Percentiles rank a stretch among this genome's conserved stretches.
Conservation (phyloP, 2,329 filamentous ascomycete species). For the Fusarium acutatum region DNA sequence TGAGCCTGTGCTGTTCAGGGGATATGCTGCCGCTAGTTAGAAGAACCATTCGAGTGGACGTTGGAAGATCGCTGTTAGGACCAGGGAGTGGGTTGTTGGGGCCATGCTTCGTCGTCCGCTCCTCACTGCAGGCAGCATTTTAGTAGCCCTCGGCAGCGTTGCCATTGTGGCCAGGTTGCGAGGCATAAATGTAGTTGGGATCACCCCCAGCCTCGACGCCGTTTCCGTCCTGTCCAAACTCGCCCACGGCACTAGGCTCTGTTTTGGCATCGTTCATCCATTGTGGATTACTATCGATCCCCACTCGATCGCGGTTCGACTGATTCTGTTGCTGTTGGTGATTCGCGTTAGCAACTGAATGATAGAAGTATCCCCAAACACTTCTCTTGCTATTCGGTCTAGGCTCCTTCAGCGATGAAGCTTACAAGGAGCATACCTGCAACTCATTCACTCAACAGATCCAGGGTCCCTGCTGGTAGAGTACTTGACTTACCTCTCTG, state of each 20-base stretch:
- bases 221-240: slow-evolving; percentile 55
- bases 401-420: not conserved
- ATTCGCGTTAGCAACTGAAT: slow-evolving; percentile 6
- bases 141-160: slow-evolving; percentile 63
- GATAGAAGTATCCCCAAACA: not conserved
- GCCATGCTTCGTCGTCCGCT: not conserved
- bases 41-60: not conserved
- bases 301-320: slow-evolving; percentile 50
- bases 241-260: slow-evolving; percentile 46
- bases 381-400: not conserved
- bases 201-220: slow-evolving; percentile 53
- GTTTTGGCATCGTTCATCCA: slow-evolving; percentile 48
- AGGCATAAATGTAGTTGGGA: slow-evolving; percentile 61
- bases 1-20: not conserved
- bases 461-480: not conserved
- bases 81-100: not conserved
- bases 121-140: not conserved
- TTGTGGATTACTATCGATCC: slow-evolving; percentile 45
- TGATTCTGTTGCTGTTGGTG: slow-evolving; percentile 52
- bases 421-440: not conserved
- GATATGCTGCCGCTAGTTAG: not conserved
- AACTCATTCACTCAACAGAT: not conserved
- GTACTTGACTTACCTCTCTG: slow-evolving; percentile 79
- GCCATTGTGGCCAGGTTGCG: slow-evolving; percentile 67
- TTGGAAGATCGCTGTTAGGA: not conserved